Conservation (phyloP, 2,329 filamentous ascomycete species). For the Fusarium oxysporum region DNA sequence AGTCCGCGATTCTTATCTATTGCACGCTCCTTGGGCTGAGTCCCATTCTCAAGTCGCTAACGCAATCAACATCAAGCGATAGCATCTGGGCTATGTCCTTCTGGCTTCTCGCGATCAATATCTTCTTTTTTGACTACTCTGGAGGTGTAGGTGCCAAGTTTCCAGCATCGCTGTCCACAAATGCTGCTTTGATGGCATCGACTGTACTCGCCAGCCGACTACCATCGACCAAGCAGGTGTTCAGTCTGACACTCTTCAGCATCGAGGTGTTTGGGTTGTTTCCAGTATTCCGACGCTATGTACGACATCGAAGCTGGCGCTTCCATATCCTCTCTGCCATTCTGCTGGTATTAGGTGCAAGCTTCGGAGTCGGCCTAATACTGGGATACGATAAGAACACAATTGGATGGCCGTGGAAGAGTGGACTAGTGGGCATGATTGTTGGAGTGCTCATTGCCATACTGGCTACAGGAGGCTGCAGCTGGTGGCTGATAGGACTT, state of each 20-base stretch:
- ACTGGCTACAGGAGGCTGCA: constrained; percentile 89
- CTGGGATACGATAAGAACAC: constrained; percentile 57
- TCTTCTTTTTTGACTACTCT: constrained; percentile 98
- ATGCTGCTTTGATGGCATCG: constrained; percentile 95
- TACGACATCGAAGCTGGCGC: constrained; percentile 82
- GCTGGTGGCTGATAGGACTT: constrained; percentile 96
- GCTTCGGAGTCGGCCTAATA: constrained; percentile 78
- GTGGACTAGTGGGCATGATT: constrained; percentile 76
- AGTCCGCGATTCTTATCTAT: constrained; percentile 93
- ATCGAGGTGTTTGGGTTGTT: constrained; percentile 98
- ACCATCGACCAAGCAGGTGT: constrained; percentile 91
- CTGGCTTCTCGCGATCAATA: constrained; percentile 93
- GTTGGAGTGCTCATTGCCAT: constrained; percentile 80
- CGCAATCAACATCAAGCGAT: constrained; percentile 89
- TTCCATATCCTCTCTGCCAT: constrained; percentile 84
- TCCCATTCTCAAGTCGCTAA: constrained; percentile 97
- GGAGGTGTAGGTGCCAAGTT: constrained; percentile 73
- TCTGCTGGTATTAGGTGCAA: constrained; percentile 81
- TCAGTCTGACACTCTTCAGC: constrained; percentile 92
- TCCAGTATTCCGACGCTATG: constrained; percentile 93
- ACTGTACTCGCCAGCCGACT: constrained; percentile 93
- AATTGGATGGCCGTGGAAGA: constrained; percentile 63
- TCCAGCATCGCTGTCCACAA: constrained; percentile 85
- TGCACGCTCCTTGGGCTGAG: constrained; percentile 91
- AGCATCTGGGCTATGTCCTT: constrained; percentile 98